phyloP scores from a whole-genome alignment of 1,139 yeast genomes.

The Debaryomyces subglobosus region DNA sequence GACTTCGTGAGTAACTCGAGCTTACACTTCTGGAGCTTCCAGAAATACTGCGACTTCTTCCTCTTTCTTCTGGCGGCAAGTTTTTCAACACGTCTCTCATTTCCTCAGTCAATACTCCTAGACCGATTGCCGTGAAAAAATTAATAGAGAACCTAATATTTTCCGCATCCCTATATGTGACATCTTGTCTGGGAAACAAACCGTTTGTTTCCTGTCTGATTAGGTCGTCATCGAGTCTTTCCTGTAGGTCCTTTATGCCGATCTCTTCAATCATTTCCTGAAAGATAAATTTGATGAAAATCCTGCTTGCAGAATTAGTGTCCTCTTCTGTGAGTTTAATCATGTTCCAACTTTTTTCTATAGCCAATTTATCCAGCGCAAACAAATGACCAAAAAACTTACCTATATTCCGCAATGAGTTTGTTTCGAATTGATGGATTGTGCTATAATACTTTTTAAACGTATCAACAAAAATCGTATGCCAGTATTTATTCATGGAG shows the following conservation, averaged over 20 bases:
- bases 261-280: constrained; percentile 80
- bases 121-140: constrained; percentile 89
- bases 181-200: constrained; percentile 47
- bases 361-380: constrained; percentile 65
- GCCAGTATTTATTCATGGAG: constrained; percentile 55
- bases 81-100: constrained; percentile 64
- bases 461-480: constrained; percentile 47
- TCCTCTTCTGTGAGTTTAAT: constrained; percentile 69
- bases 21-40: constrained; percentile 14
- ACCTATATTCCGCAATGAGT: constrained; percentile 77
- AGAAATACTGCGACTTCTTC: constrained; percentile 17
- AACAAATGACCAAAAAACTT: constrained; percentile 85
- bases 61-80: constrained; percentile 30
- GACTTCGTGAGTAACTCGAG: constrained; percentile 12
- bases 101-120: constrained; percentile 79
- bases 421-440: constrained; percentile 71
- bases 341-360: constrained; percentile 52
- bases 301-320: constrained; percentile 80
- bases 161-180: constrained; percentile 53
- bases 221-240: constrained; percentile 53
- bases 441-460: constrained; percentile 61
- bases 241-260: constrained; percentile 56
- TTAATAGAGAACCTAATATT: constrained; percentile 80
- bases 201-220: constrained; percentile 52
- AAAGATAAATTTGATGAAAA: constrained; percentile 78